Evolutionary conservation across 2,329 filamentous ascomycete genomes (phyloP).

Genomic region (Proliferodiscus dingleyae): DNA sequence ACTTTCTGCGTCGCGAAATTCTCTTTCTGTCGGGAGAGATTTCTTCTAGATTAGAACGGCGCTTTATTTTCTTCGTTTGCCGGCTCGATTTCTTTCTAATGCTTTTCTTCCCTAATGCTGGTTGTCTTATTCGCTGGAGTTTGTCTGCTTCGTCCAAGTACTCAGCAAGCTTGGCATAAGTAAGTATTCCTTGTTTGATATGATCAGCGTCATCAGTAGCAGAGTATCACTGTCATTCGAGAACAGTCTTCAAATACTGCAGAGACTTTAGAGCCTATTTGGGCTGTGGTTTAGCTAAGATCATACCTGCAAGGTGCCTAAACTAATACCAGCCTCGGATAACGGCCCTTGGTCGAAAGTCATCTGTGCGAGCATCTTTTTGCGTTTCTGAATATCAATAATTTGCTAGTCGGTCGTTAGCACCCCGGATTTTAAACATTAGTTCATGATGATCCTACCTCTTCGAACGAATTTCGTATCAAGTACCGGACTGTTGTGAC

Average conservation of each 20-base stretch:
- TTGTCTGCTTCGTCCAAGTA: conserved; percentile 15
- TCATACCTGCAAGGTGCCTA: conserved; percentile 4
- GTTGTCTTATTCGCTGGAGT: conserved; percentile 12
- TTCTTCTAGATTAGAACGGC: conserved; percentile 10
- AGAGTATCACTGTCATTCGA: no score
- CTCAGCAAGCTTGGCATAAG: conserved; percentile 13
- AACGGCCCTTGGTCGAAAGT: conserved; percentile 4
- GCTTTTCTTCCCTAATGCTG: conserved; percentile 10
- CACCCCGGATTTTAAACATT: neutral
- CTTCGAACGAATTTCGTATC: conserved; percentile 26
- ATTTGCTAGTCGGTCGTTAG: conserved; percentile 8
- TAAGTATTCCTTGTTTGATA: no score
- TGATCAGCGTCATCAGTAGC: no score
- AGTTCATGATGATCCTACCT: conserved; percentile 5
- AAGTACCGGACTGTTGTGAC: conserved; percentile 26
- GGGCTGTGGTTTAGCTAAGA: neutral
- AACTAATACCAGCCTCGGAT: neutral
- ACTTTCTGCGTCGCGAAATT: conserved; percentile 14
- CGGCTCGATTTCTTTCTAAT: conserved; percentile 10
- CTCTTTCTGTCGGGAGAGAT: conserved; percentile 13
- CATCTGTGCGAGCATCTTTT: conserved; percentile 10
- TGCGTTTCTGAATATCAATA: conserved; percentile 8
- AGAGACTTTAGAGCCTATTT: neutral
- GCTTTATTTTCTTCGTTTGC: conserved; percentile 13
- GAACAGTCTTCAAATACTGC: conserved; percentile 3